These are phyloP conservation scores for Sporothrix globosa DNA, from an alignment of 2,329 filamentous ascomycete species.

Conservation along the genomic window DNA sequence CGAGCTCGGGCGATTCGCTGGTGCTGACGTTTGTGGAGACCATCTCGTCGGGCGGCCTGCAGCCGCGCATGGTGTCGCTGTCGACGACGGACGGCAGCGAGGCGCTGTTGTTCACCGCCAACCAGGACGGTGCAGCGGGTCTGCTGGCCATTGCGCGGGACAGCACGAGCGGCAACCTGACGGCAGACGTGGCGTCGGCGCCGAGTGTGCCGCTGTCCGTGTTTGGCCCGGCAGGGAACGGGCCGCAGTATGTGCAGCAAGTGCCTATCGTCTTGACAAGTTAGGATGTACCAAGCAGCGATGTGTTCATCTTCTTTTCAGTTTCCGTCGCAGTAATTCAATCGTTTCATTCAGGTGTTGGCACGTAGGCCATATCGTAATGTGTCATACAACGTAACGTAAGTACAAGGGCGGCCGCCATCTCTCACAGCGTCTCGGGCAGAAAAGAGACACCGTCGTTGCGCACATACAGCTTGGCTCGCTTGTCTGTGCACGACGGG, in stretches of 20 bases:
- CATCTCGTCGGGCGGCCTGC: conserved; percentile 44
- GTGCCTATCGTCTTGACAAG: background rate
- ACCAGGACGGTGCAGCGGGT: conserved; percentile 49
- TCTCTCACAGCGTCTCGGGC: background rate
- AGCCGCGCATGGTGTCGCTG: conserved; percentile 55
- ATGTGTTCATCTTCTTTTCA: background rate
- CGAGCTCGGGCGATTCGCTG: conserved; percentile 37
- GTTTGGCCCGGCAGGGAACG: conserved; percentile 22
- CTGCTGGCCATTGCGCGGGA: conserved; percentile 47
- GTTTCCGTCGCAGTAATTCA: too few species aligned
- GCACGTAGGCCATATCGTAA: background rate
- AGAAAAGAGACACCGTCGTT: background rate
- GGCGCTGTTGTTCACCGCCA: conserved; percentile 50
- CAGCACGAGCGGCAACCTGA: conserved; percentile 33
- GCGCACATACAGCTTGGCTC: background rate
- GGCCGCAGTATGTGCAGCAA: conserved; percentile 30
- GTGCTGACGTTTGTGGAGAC: conserved; percentile 44
- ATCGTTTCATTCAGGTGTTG: background rate
- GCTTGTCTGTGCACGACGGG: background rate
- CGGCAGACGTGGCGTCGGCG: background rate
- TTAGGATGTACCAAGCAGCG: background rate
- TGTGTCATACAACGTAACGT: too few species aligned
- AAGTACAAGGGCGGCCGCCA: too few species aligned
- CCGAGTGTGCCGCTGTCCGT: conserved; percentile 25
- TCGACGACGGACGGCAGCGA: conserved; percentile 41